A percentile compares a stretch with the other conserved stretches of the same genome.
These are phyloP conservation scores for Tolypocladium amazonense DNA, from an alignment of 2,329 filamentous ascomycete genomes.

Conservation along the genomic window DNA sequence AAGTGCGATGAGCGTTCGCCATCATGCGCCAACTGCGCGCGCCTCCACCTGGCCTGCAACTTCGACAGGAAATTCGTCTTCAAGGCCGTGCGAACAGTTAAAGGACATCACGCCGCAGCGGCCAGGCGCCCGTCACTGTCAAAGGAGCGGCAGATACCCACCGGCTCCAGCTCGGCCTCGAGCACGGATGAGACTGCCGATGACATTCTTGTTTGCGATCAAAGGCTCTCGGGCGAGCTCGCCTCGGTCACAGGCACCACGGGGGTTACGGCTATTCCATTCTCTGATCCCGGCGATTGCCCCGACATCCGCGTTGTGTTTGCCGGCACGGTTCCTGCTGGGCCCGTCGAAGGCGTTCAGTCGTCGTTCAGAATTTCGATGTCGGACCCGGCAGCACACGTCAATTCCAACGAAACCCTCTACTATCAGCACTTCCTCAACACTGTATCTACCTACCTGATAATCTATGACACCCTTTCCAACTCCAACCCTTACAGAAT, in stretches of 20 bases:
- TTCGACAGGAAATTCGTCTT: constrained; percentile 9
- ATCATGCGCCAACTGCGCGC: too few relatives aligned
- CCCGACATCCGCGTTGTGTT: constrained; percentile 15
- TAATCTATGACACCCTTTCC: constrained; percentile 27
- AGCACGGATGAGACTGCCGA: background rate
- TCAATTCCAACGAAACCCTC: constrained; percentile 11
- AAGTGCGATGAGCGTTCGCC: too few relatives aligned
- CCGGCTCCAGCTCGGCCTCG: background rate
- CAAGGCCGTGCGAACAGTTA: constrained; percentile 2
- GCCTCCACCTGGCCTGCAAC: too few relatives aligned
- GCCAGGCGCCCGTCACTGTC: background rate
- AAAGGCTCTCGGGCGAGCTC: background rate
- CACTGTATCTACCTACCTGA: constrained; percentile 29
- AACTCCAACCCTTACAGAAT: constrained; percentile 27
- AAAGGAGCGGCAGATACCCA: background rate
- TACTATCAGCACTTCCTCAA: constrained; percentile 25
- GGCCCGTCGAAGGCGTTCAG: background rate
- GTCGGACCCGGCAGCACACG: background rate
- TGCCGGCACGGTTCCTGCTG: background rate
- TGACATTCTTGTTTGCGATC: background rate
- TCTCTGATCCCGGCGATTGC: background rate
- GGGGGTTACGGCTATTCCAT: background rate
- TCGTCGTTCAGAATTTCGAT: background rate
- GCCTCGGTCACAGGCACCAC: background rate
- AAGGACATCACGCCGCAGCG: constrained; percentile 1